Base-by-base conservation (phyloP, 2,329 filamentous ascomycete genomes). In the Diplodia mutila region DNA sequence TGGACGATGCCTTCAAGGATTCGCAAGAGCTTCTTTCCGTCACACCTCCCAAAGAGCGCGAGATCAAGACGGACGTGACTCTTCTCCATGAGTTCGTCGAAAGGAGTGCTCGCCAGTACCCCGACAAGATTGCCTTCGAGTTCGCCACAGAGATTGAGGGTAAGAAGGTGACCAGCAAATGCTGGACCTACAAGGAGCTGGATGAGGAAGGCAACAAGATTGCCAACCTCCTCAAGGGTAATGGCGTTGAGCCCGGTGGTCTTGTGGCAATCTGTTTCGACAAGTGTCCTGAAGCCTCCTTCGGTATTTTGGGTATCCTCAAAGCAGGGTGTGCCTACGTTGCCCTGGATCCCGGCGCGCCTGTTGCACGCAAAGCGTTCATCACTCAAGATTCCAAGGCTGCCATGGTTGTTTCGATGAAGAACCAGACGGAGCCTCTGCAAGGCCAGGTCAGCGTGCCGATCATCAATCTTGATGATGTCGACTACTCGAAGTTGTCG, bases 311-410 rank as follows among this genome's bases (percentile, higher is more conserved):
- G 1, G 93, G 92, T 0, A 89, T 95, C 65, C 80, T 96, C 37
- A 97, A 97, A 76, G 87, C 90, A 6, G 93, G 93, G 0, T 94
- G 90, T 74, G 87, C 90, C 0, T 96, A 94, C 76, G 84, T 97
- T 18, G 92, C 93, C 0, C 84, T 97, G 11, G 93, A 97, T 74
- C 89, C 91, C 0, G 85, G 85, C 0, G 90, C 93, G 0, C 93
- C 93, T 0, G 80, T 82, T 3, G 85, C 89, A 11, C 85, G 93
- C n/a, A 92, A 93, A 72, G 82, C 87, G 37, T 96, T 94, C 75
- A 94, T 97, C 11, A 72, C 94, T 4, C 72, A 85, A 25, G 94
- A 98, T 73, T 94, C 93, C 0, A 79, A 81, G 1, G 89, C 91
- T 0, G 82, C 81, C 1, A 80, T 89, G 2, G 77, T 96, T 0